phyloP scores from a whole-genome alignment of 805 yeast species.

The Pichia insulana region DNA sequence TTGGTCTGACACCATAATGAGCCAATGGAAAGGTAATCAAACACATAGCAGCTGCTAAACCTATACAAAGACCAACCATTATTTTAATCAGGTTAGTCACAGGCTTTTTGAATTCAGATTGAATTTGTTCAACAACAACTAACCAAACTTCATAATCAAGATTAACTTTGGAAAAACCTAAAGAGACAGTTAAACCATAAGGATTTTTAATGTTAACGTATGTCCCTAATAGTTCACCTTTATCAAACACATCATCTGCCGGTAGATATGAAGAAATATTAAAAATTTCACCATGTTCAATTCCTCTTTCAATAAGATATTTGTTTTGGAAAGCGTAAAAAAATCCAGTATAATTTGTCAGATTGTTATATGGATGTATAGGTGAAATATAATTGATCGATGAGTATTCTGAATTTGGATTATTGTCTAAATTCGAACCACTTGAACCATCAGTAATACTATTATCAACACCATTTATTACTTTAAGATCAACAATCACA shows the following conservation, averaged over 20 bases:
- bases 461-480: background rate
- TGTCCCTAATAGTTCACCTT: constrained; percentile 32
- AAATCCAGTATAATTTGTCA: constrained; percentile 28
- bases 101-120: constrained; percentile 53
- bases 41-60: constrained; percentile 66
- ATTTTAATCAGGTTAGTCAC: constrained; percentile 52
- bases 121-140: constrained; percentile 61
- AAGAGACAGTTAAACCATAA: constrained; percentile 36
- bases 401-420: constrained; percentile 25
- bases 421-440: constrained; percentile 23
- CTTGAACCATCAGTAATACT: no score
- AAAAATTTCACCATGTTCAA: background rate
- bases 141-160: constrained; percentile 51
- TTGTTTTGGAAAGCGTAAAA: constrained; percentile 35
- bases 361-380: constrained; percentile 15
- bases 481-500: constrained; percentile 40
- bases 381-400: constrained; percentile 22
- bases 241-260: constrained; percentile 16
- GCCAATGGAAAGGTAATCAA: constrained; percentile 75
- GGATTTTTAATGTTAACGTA: constrained; percentile 31
- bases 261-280: constrained; percentile 16
- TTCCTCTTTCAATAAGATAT: constrained; percentile 5
- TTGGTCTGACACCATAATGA: constrained; percentile 78
- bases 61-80: constrained; percentile 70
- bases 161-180: constrained; percentile 45